phyloP scores from a whole-genome alignment of 768 basidiomycete species.

The Lentinula aciculospora region DNA sequence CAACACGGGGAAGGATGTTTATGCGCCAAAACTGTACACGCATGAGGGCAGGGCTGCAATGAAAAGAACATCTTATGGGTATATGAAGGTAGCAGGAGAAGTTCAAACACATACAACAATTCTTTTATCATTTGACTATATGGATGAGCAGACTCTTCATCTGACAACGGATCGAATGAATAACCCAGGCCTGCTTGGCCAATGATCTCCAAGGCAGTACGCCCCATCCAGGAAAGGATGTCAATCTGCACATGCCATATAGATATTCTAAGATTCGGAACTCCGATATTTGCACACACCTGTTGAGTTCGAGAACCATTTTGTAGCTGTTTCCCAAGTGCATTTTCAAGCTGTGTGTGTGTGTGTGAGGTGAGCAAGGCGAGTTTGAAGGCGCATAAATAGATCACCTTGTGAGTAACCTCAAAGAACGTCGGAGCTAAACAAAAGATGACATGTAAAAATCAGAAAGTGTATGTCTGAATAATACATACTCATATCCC shows the following conservation, averaged over 20 bases:
- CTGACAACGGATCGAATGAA: conserved; percentile 1
- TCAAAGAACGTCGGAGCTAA: conserved; percentile 1
- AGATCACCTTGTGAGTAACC: conserved; percentile 2
- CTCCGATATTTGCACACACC: conserved; percentile 17
- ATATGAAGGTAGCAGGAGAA: background rate
- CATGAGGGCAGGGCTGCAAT: background rate
- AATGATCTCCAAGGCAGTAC: conserved; percentile 4
- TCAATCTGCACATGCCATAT: conserved; percentile 17
- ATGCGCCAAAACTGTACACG: background rate
- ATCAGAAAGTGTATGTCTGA: no score
- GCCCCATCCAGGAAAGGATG: conserved; percentile 5
- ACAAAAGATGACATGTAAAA: background rate
- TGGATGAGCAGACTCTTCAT: background rate
- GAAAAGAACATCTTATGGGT: background rate
- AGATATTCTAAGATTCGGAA: conserved; percentile 13
- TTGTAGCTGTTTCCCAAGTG: background rate
- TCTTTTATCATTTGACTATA: background rate
- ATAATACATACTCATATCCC: conserved; percentile 20
- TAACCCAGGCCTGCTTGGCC: conserved; percentile 6
- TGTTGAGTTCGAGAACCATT: background rate
- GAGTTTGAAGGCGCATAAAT: background rate
- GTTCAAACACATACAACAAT: background rate
- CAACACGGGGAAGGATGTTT: conserved; percentile 16
- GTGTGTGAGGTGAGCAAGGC: background rate
- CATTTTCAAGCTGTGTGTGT: background rate